Percentiles rank a stretch among this genome's conserved stretches.
phyloP scores from a whole-genome alignment of 2,329 filamentous ascomycete species.

The Epichloe festucae region DNA sequence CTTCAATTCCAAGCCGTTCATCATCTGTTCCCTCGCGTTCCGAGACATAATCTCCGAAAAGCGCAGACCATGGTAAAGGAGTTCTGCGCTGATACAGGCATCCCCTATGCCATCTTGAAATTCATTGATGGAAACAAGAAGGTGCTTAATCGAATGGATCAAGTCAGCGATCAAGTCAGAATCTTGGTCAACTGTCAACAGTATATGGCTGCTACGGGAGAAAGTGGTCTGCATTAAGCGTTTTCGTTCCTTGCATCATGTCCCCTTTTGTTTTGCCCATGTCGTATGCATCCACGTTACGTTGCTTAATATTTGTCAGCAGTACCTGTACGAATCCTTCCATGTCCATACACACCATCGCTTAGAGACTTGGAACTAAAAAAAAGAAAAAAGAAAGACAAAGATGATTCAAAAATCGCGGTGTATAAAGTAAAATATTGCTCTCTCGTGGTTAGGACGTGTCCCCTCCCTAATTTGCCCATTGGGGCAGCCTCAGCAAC shows the following conservation, averaged over 20 bases:
- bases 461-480: no score
- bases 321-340: no score
- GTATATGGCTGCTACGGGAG: constrained; percentile 34
- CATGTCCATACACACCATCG: no score
- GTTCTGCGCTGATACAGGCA: constrained; percentile 51
- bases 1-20: constrained; percentile 63
- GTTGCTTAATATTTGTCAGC: no score
- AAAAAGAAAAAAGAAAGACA: no score
- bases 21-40: constrained; percentile 55
- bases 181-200: constrained; percentile 45
- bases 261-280: background rate
- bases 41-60: constrained; percentile 52
- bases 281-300: no score
- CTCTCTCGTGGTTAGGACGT: no score
- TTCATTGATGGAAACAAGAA: constrained; percentile 51
- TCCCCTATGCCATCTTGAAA: constrained; percentile 47
- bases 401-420: no score
- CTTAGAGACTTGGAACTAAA: no score
- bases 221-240: constrained; percentile 23
- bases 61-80: constrained; percentile 46
- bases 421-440: no score
- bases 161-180: constrained; percentile 48
- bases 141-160: constrained; percentile 33
- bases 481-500: no score
- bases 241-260: background rate